Conservation (phyloP, 345 rosid genomes). For the Dimocarpus longan region DNA sequence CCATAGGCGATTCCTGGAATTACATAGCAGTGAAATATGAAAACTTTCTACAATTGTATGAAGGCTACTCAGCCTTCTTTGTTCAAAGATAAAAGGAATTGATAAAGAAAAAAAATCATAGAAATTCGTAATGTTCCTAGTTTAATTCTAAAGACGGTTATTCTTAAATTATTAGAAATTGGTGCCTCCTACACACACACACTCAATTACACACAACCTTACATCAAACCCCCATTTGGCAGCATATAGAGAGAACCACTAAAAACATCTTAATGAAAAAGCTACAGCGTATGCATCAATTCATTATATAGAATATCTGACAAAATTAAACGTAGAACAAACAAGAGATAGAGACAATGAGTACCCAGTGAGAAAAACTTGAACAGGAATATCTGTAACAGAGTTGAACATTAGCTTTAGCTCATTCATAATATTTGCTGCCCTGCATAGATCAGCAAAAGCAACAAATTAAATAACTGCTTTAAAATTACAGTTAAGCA, state of each 20-base stretch:
- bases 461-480: background rate
- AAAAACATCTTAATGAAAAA: background rate
- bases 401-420: constrained; percentile 52
- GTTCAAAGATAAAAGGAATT: too few relatives aligned
- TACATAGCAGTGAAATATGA: too few relatives aligned
- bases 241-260: background rate
- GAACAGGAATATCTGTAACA: constrained; percentile 60
- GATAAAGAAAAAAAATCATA: too few relatives aligned
- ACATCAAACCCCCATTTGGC: too few relatives aligned
- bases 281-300: background rate
- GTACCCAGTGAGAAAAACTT: constrained; percentile 79
- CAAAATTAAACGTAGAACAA: background rate
- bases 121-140: too few relatives aligned
- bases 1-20: too few relatives aligned
- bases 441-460: constrained; percentile 29
- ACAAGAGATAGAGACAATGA: background rate
- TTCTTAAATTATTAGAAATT: too few relatives aligned
- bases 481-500: background rate
- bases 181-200: too few relatives aligned
- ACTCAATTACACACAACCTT: too few relatives aligned
- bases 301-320: background rate
- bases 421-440: constrained; percentile 57
- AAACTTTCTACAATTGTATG: too few relatives aligned
- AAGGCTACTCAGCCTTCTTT: too few relatives aligned
- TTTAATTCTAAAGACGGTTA: too few relatives aligned